Evolutionary conservation across 768 basidiomycete genomes (phyloP), one percentile per base, ranked within the genome.

Genomic region (Gyrodon lividus): DNA sequence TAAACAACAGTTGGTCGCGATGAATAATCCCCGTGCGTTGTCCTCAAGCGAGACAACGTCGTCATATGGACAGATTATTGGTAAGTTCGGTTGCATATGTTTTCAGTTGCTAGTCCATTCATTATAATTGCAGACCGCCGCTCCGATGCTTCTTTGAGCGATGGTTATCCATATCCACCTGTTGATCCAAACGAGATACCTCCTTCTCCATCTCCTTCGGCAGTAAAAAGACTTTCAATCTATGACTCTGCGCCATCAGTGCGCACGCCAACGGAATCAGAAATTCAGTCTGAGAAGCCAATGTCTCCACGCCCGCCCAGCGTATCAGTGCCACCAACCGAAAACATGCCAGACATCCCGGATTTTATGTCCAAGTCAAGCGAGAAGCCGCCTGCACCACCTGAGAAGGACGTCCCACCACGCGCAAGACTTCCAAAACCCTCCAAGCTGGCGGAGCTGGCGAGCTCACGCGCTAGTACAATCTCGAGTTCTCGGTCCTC

Each of bases 391-490:
- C 69, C 66, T 34, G 54, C 50, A 6, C 55, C 37, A 22, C 67
- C 56, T 50, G 61, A 39, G 54, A 63, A 51, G 34, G 51, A 65
- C 47, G 51, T 57, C 24, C 59, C 57, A 26, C 64, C 55, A 28
- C 61, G 62, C 42, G 51, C 52, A 17, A 64, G 60, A 22, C 48
- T 60, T 30, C 57, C 51, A 37, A 79, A 75, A 59, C 80, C 79
- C 54, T 89, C 88, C 7, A 90, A 87, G 59, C 70, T 91, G 34
- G 83, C 86, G 2, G 75, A 77, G 52, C 70, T 90, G 17, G 87
- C 88, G 10, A 84, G 78, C 58, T 86, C 85, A 8, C 74, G 83
- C 50, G 77, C 82, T 2, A 80, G 79, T 49, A 75, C 75, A 24
- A 62, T 74, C 40, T 65, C 65, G 53, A 81, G 78, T 58, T 82